Evolutionary conservation across 73 alveolate genomes (phyloP).

Genomic region (Tetrahymena borealis): DNA sequence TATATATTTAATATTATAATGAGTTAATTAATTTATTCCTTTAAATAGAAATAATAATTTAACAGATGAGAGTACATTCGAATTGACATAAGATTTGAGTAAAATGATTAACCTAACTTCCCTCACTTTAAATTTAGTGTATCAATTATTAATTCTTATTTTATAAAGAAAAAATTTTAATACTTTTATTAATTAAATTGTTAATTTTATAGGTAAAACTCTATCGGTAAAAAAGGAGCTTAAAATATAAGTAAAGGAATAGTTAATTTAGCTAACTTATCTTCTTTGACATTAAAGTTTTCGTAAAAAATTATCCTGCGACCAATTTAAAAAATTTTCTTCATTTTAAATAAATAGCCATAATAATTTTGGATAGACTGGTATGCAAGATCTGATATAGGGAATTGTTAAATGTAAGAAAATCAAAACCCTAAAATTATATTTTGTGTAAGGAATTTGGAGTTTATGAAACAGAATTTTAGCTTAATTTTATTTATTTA

Average conservation of each 20-base stretch:
- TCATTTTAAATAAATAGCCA: neutral
- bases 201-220: neutral
- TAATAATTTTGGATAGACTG: neutral
- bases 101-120: too few relatives aligned
- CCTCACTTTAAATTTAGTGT: too few relatives aligned
- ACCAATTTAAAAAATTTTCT: neutral
- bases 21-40: neutral
- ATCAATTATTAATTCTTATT: too few relatives aligned
- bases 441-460: neutral
- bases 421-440: neutral
- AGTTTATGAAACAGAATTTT: neutral
- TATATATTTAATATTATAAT: neutral
- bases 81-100: too few relatives aligned
- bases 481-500: neutral
- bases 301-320: neutral
- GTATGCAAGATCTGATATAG: neutral
- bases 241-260: neutral
- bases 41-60: neutral
- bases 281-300: neutral
- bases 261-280: neutral
- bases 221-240: neutral
- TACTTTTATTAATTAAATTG: too few relatives aligned
- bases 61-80: neutral
- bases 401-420: neutral
- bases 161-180: too few relatives aligned